Evolutionary conservation across 1,284 basidiomycete genomes (phyloP).

Genomic region (Fomitiporia mediterranea): DNA sequence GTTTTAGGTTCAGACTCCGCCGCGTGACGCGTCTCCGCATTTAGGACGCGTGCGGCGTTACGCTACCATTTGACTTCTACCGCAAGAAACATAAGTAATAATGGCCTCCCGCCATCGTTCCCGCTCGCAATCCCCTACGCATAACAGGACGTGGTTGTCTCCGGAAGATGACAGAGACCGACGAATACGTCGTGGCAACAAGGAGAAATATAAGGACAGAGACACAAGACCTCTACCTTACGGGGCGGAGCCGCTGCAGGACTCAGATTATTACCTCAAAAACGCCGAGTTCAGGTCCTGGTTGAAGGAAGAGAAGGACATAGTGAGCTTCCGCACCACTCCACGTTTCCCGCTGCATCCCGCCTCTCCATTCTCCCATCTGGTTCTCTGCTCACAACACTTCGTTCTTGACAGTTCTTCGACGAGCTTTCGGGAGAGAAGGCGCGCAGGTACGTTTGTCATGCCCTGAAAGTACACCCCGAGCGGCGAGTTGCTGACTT

Average conservation of each 20-base stretch:
- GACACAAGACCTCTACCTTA: conserved; percentile 34
- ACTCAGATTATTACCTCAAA: conserved; percentile 74
- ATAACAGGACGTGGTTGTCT: not conserved
- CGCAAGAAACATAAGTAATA: not conserved
- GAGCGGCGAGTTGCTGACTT: not conserved
- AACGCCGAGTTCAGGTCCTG: conserved; percentile 72
- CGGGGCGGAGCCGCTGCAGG: conserved; percentile 52
- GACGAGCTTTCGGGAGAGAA: conserved; percentile 71
- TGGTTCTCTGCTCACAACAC: not conserved
- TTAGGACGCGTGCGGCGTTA: not conserved
- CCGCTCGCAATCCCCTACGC: conserved; percentile 1
- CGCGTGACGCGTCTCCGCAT: not conserved
- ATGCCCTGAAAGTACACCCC: conserved; percentile 22
- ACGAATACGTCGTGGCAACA: not conserved
- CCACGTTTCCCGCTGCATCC: not conserved
- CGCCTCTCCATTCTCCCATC: not conserved
- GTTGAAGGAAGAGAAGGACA: conserved; percentile 74
- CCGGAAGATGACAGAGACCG: not conserved
- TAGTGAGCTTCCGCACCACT: conserved; percentile 41
- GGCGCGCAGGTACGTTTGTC: conserved; percentile 56
- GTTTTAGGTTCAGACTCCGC: conserved; percentile 1
- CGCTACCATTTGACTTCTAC: not conserved
- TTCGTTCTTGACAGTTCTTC: conserved; percentile 50
- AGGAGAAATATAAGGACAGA: not conserved
- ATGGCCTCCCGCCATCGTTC: conserved; percentile 2